phyloP scores from a whole-genome alignment of 2,329 filamentous ascomycete genomes.

The Aureobasidium sp. region DNA sequence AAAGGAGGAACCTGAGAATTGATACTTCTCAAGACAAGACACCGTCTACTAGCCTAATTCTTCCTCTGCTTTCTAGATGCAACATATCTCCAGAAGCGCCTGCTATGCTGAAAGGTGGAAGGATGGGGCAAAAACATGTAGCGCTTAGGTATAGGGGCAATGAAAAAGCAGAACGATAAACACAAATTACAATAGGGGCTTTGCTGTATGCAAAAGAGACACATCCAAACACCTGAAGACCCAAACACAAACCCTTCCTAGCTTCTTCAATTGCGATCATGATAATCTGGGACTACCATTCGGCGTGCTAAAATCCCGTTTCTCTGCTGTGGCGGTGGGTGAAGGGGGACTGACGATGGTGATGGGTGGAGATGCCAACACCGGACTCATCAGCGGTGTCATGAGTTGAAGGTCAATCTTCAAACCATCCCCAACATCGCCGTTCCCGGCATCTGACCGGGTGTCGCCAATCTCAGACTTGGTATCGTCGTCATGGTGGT shows the following conservation, averaged over 20 bases:
- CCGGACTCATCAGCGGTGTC: slow-evolving; percentile 15
- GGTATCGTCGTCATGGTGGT: slow-evolving; percentile 22
- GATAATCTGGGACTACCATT: background rate
- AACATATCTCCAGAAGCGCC: background rate
- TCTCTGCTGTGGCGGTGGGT: slow-evolving; percentile 19
- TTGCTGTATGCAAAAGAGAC: background rate
- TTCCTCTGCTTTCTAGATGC: background rate
- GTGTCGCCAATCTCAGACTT: slow-evolving; percentile 17
- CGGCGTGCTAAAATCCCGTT: background rate
- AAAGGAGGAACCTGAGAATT: background rate
- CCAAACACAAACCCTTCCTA: background rate
- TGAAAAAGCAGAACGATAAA: background rate
- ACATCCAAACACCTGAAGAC: background rate
- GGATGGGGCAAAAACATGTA: background rate
- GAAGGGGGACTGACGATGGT: slow-evolving; percentile 27
- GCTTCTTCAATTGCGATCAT: background rate
- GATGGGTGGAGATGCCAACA: slow-evolving; percentile 20
- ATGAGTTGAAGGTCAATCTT: slow-evolving; percentile 18
- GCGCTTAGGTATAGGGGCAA: slow-evolving; percentile 1
- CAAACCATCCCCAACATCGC: background rate
- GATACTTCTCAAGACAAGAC: background rate
- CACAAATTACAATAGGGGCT: background rate
- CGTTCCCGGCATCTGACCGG: slow-evolving; percentile 15
- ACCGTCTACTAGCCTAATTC: background rate
- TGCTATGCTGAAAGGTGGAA: background rate